Evolutionary conservation across 2,329 filamentous ascomycete genomes (phyloP).

Genomic region (Magnaporthiopsis incrustans): DNA sequence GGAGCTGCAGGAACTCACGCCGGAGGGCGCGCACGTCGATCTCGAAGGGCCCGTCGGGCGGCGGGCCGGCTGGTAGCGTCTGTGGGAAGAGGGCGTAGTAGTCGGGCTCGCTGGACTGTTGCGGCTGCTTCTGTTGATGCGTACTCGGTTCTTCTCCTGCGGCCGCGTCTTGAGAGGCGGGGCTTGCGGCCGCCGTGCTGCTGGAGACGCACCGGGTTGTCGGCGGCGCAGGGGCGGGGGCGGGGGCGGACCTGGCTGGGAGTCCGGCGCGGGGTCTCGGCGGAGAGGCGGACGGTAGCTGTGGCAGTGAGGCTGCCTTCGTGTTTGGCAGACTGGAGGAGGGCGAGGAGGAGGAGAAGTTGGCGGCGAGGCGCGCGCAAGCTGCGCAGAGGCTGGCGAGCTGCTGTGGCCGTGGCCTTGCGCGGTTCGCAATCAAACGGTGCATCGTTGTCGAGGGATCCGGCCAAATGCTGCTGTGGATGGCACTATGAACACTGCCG

Average conservation of each 20-base stretch:
- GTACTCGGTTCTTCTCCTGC: not conserved
- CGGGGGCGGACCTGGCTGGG: not conserved
- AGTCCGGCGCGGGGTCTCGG: not conserved
- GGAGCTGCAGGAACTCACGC: constrained; percentile 78
- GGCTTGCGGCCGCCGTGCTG: constrained; percentile 16
- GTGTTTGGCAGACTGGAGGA: not conserved
- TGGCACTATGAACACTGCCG: not conserved
- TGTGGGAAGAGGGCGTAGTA: constrained; percentile 84
- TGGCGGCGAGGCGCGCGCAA: constrained; percentile 3
- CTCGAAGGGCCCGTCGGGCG: constrained; percentile 66
- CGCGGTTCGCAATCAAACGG: not conserved
- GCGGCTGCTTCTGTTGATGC: not conserved
- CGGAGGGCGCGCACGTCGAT: constrained; percentile 65
- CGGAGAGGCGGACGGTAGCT: not conserved
- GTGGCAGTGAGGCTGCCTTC: too few species aligned
- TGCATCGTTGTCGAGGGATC: not conserved
- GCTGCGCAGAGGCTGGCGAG: constrained; percentile 9
- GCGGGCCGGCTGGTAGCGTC: constrained; percentile 69
- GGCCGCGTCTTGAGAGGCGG: constrained; percentile 28
- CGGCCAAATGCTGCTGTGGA: too few species aligned
- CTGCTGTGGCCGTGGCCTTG: constrained; percentile 1
- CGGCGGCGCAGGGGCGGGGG: not conserved
- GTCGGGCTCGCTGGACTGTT: constrained; percentile 10
- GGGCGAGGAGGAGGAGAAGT: not conserved
- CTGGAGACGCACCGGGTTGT: not conserved